These are phyloP conservation scores for Sapria himalayana DNA, from an alignment of 345 rosid species.

Conservation along the genomic window DNA sequence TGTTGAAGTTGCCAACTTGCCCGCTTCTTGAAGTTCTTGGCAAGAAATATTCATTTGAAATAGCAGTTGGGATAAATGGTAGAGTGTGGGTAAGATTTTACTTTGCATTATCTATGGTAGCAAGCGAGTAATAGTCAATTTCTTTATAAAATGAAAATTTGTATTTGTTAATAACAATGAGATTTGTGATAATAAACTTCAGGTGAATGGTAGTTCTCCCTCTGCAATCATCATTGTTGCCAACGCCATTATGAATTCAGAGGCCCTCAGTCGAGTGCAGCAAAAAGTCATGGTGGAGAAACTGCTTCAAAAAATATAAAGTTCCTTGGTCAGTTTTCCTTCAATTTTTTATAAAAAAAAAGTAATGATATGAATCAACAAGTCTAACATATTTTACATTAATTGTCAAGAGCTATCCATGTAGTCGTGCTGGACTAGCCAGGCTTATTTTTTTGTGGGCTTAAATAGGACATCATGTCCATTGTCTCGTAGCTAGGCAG, in stretches of 20 bases:
- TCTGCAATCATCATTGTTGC: constrained; percentile 32
- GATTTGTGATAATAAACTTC: constrained; percentile 2
- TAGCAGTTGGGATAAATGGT: constrained; percentile 69
- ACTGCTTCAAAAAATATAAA: constrained; percentile 39
- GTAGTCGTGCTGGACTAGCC: no score
- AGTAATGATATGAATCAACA: background rate
- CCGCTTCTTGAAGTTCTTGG: constrained; percentile 68
- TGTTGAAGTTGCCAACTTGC: constrained; percentile 53
- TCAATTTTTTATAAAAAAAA: no score
- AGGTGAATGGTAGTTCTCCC: constrained; percentile 45
- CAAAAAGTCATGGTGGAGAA: constrained; percentile 60
- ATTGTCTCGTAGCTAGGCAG: no score
- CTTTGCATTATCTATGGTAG: background rate
- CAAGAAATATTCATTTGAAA: constrained; percentile 55
- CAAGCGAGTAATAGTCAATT: no score
- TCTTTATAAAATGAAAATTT: no score
- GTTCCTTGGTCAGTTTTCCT: no score
- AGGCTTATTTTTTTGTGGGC: no score
- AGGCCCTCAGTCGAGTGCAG: constrained; percentile 35
- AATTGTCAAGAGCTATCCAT: no score
- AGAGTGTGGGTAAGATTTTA: constrained; percentile 38
- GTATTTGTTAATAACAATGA: no score
- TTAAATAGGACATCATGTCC: no score
- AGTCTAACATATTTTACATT: no score
- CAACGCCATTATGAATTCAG: constrained; percentile 59